Evolutionary conservation across 2,329 filamentous ascomycete genomes (phyloP), one percentile per base, ranked within the genome.

Genomic region (Lasiodiplodia citricola): DNA sequence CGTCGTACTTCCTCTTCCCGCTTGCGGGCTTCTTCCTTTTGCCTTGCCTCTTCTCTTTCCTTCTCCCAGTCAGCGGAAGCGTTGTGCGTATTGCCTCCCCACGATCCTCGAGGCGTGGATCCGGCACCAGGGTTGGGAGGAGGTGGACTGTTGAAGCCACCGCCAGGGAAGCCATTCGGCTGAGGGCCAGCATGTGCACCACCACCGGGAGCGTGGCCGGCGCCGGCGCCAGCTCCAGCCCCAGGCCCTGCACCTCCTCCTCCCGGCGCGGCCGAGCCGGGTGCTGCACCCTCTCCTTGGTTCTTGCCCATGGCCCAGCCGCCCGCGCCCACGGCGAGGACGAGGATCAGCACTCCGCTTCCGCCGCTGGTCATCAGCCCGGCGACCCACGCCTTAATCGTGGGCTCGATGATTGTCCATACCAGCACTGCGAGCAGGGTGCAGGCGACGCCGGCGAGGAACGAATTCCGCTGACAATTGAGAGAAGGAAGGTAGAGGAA

Each of bases 401-500:
- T 88, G 0, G 94, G 94, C 37, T 91, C 87, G 73, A 95, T 84
- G 70, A 87, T 88, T 70, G 91, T 87, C 80, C 90, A 93, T n/a
- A 96, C 76, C 2, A 90, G 87, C 18, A 96, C 89, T 11, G 90
- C 82, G 50, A 92, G 84, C 41, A 97, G 82, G 2, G 93, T 93
- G 70, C 88, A 91, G 51, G 90, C 91, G 74, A 94, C 93, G 35
- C 95, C 95, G 3, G 94, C 94, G 25, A 94, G 86, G 79, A 97
- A 98, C 81, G 93, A 97, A 80, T 97, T 97, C 75, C 91, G 86
- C 75, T 96, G 92, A 23, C 93, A 91, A 76, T 91, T 88, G 70
- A 98, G 81, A 0, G 94, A 97, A 0, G 95, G 95, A n/a, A 98
- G 87, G 79, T 98, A 97, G 35, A 98, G 84, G 80, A 97, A 97